Percentiles rank a stretch among this genome's conserved stretches.
phyloP scores from a whole-genome alignment of 2,329 filamentous ascomycete genomes.

The Pseudocercospora crystallina region DNA sequence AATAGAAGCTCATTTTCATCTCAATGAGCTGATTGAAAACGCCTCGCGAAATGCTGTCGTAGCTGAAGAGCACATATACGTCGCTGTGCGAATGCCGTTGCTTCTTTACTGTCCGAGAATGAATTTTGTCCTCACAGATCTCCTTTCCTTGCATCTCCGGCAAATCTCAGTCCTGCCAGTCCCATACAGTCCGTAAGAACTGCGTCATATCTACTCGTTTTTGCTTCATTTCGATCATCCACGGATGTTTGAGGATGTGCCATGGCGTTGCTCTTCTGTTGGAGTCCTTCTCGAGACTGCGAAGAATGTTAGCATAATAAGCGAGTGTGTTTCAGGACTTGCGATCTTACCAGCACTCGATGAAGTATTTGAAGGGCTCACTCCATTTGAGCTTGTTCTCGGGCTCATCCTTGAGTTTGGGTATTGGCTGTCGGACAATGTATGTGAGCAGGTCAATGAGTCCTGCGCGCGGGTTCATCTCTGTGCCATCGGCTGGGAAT shows the following conservation, averaged over 20 bases:
- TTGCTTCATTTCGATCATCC: conserved; percentile 94
- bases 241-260: conserved; percentile 98
- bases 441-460: conserved; percentile 95
- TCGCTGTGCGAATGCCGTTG: too few species aligned
- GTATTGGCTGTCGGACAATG: conserved; percentile 93
- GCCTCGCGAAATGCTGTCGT: too few species aligned
- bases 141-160: not conserved
- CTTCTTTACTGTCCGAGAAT: too few species aligned
- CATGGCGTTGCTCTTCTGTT: conserved; percentile 85
- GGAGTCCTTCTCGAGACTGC: conserved; percentile 89
- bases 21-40: too few species aligned
- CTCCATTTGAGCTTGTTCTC: conserved; percentile 85
- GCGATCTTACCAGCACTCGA: conserved; percentile 88
- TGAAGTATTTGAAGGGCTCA: conserved; percentile 98
- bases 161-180: conserved; percentile 70
- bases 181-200: conserved; percentile 94
- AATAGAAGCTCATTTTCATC: too few species aligned
- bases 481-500: conserved; percentile 93
- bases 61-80: too few species aligned
- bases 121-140: not conserved
- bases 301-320: conserved; percentile 25
- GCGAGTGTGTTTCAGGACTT: not conserved
- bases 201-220: conserved; percentile 98
- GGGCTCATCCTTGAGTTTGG: conserved; percentile 86
- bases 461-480: conserved; percentile 89